Base-by-base conservation (phyloP, 768 basidiomycete genomes). In the Tulasnella sp. region DNA sequence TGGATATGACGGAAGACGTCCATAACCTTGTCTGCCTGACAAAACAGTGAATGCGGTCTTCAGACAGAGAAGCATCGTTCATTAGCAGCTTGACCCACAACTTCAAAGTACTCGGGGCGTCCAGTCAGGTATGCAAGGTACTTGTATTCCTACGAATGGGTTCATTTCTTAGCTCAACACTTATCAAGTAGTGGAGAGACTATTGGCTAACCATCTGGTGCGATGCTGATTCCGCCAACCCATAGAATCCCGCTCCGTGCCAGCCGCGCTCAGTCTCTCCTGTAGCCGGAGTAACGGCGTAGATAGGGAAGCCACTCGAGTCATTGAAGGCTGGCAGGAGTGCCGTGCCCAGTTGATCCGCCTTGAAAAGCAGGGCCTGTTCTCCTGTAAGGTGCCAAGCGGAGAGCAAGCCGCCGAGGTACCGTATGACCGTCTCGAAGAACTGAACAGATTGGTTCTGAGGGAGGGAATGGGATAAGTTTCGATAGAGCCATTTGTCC, bases 41-140 rank as follows among this genome's bases (percentile, higher is more conserved):
- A 26, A 19, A 23, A n/a, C n/a, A n/a, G 3, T 19, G 38, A 10
- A 24, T 21, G 4, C 3, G 1, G 10, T 24, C 15, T 13, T 24
- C 43, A 27, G 30, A 30, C 21, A 32, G 2, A 15, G 5, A n/a
- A 1, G 34, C 3, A 15, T 10, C 17, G 21, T 11, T 24, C 5
- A 27, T 5, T 54, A 29, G 5, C 7, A 3, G 5, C 0, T 15
- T 15, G 34, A 23, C 51, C 38, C 1, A 51, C 30, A 1, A 75
- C 76, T 56, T 80, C 76, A 61, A 75, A 78, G 65, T 84, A 82
- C 30, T 76, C 76, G 54, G 78, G 76, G 62, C 85, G 84, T 1
- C 85, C 86, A 1, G 88, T 90, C 5, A 84, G 69, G 62, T 86
- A 83, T 1, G 86, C 85, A 1, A 94, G 77, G 65, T 92, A 93